These are phyloP conservation scores for Plasmodiophora brassicae DNA, from an alignment of 208 protist genomes.

Conservation along the genomic window DNA sequence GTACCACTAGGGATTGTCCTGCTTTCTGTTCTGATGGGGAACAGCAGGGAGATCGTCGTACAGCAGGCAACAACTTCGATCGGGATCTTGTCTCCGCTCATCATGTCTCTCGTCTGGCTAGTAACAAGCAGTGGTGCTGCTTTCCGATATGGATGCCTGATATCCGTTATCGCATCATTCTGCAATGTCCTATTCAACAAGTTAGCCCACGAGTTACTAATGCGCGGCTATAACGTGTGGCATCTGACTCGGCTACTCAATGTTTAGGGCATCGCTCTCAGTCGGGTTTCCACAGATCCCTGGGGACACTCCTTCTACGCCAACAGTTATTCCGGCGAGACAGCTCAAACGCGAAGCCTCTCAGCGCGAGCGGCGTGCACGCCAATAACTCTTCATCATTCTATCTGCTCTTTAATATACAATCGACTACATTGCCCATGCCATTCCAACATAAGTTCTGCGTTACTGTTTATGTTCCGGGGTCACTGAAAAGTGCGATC, in stretches of 20 bases:
- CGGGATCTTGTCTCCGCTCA: not conserved
- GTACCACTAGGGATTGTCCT: not conserved
- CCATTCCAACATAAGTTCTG: too few species aligned
- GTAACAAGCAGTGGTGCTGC: not conserved
- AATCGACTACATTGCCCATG: too few species aligned
- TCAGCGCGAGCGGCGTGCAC: too few species aligned
- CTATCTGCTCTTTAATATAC: too few species aligned
- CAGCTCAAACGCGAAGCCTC: too few species aligned
- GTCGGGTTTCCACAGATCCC: conserved; percentile 10
- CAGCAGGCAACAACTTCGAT: not conserved
- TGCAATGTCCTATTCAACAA: conserved; percentile 32
- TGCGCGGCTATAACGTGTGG: not conserved
- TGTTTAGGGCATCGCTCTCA: not conserved
- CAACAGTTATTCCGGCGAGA: too few species aligned
- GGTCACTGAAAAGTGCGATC: too few species aligned
- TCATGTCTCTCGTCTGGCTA: conserved; percentile 5
- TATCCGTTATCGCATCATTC: not conserved
- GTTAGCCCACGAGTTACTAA: not conserved
- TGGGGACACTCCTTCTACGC: too few species aligned
- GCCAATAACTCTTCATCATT: too few species aligned
- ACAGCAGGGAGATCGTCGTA: not conserved
- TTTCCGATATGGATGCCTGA: not conserved
- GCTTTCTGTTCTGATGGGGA: conserved; percentile 1
- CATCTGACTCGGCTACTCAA: not conserved
- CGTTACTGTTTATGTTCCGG: too few species aligned